Conservation (phyloP, 371 early-diverging fungal genomes). For the Mucor lusitanicus region DNA sequence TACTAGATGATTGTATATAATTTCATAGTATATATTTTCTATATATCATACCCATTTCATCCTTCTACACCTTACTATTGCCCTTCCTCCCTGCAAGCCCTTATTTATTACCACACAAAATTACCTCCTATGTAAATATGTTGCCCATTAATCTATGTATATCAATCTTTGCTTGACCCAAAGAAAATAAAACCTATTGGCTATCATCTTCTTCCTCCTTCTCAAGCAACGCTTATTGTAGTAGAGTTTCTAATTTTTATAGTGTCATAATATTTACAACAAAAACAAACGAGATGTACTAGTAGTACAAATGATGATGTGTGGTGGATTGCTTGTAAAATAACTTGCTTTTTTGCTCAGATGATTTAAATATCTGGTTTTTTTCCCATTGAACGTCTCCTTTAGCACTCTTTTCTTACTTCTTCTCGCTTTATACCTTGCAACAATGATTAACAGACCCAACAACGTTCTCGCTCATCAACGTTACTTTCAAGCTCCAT, state of each 20-base stretch:
- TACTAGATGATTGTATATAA: not conserved
- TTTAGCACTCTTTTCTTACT: slow-evolving; percentile 17
- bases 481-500: slow-evolving; percentile 39
- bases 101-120: not conserved
- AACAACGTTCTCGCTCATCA: slow-evolving; percentile 41
- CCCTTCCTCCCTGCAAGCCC: not conserved
- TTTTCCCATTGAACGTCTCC: slow-evolving; percentile 2
- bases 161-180: not conserved
- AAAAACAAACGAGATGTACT: not conserved
- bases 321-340: not conserved
- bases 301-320: not conserved
- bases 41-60: not conserved
- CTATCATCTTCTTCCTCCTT: no score
- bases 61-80: not conserved
- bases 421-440: slow-evolving; percentile 10
- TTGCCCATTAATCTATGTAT: not conserved
- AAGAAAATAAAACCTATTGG: not conserved
- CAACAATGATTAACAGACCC: slow-evolving; percentile 35
- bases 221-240: no score
- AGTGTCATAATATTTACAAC: not conserved
- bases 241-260: not conserved
- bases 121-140: slow-evolving; percentile 7
- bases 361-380: slow-evolving; percentile 5
- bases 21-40: not conserved
- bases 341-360: slow-evolving; percentile 5